phyloP scores from a whole-genome alignment of 441 rosid species.

The Gossypium davidsonii region DNA sequence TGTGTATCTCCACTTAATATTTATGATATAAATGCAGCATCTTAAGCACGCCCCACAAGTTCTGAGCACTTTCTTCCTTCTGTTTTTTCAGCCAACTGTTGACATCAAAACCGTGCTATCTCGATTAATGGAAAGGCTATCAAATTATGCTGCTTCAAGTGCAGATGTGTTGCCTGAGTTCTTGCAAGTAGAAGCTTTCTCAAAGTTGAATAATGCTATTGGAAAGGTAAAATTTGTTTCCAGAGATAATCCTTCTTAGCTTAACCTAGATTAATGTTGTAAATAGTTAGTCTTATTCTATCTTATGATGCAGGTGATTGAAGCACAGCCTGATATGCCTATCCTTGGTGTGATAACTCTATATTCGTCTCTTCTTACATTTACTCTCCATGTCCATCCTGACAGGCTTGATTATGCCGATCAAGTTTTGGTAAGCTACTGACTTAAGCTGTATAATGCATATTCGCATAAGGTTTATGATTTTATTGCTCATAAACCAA shows the following conservation, averaged over 20 bases:
- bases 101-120: conserved; percentile 96
- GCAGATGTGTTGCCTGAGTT: conserved; percentile 85
- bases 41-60: neutral
- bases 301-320: conserved; percentile 69
- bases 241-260: neutral
- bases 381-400: conserved; percentile 95
- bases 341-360: conserved; percentile 83
- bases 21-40: neutral
- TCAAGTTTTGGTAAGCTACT: conserved; percentile 81
- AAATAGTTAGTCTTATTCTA: conserved; percentile 1
- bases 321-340: conserved; percentile 94
- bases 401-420: conserved; percentile 98
- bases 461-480: neutral
- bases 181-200: conserved; percentile 97
- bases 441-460: conserved; percentile 14
- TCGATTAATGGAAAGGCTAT: conserved; percentile 93
- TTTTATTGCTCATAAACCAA: neutral
- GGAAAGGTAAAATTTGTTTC: conserved; percentile 59
- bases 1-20: neutral
- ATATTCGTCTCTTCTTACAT: conserved; percentile 93
- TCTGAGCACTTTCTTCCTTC: conserved; percentile 10
- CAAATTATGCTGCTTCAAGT: conserved; percentile 89
- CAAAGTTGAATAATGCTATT: conserved; percentile 88
- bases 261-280: neutral
- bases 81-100: conserved; percentile 69